Evolutionary conservation across 352 stramenopile genomes (phyloP).

Genomic region (Bremia lactucae): DNA sequence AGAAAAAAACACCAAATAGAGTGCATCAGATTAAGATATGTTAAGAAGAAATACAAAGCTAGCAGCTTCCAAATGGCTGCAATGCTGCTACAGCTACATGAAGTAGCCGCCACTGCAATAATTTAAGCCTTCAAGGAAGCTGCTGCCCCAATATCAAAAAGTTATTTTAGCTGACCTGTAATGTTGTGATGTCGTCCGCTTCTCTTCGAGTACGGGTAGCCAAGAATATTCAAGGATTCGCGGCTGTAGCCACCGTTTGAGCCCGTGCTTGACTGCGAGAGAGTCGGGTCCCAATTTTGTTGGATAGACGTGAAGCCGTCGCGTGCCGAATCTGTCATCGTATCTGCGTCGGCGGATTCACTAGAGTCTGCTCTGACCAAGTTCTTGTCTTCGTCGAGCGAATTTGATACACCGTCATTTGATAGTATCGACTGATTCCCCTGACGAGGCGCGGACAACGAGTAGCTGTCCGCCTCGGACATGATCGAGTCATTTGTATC

Average conservation of each 20-base stretch:
- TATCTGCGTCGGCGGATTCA: constrained; percentile 3
- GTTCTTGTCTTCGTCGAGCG: constrained; percentile 11
- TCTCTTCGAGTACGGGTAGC: constrained; percentile 76
- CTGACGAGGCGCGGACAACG: constrained; percentile 18
- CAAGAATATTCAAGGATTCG: constrained; percentile 71
- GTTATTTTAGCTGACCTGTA: constrained; percentile 24
- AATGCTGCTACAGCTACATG: too few species aligned
- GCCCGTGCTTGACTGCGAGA: constrained; percentile 19
- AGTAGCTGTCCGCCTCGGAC: constrained; percentile 24
- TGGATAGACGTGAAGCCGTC: constrained; percentile 16
- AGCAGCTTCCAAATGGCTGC: constrained; percentile 16
- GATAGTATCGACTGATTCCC: constrained; percentile 23
- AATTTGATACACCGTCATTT: constrained; percentile 15
- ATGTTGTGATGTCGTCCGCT: constrained; percentile 46
- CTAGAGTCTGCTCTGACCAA: constrained; percentile 10
- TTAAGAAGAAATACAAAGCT: constrained; percentile 17
- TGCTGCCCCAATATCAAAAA: constrained; percentile 11
- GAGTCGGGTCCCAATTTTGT: constrained; percentile 13
- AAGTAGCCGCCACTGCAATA: constrained; percentile 10
- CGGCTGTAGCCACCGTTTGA: constrained; percentile 57
- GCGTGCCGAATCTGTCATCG: constrained; percentile 6
- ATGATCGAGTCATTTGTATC: constrained; percentile 17
- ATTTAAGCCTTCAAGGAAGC: constrained; percentile 15
- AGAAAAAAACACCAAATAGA: constrained; percentile 12
- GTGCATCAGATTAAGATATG: constrained; percentile 23